These are phyloP conservation scores for Kluyveromyces sp. DNA, from an alignment of 1,139 yeast genomes.

Conservation along the genomic window DNA sequence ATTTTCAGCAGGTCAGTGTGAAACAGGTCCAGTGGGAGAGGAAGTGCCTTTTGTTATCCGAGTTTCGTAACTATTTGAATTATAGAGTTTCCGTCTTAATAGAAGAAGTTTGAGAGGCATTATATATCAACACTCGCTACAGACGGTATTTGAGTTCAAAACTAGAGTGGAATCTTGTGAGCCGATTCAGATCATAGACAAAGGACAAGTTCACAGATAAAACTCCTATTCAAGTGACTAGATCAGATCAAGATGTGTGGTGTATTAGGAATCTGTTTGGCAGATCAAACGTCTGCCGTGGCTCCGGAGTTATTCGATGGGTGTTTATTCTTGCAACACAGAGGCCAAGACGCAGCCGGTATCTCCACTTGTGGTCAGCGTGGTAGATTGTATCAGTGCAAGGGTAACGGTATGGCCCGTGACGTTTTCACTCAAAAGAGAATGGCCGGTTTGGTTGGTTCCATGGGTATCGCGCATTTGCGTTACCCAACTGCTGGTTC, in stretches of 20 bases:
- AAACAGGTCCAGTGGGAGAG: no score
- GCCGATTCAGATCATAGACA: no score
- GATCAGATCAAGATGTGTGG: constrained; percentile 69
- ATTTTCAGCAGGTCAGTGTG: no score
- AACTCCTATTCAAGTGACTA: no score
- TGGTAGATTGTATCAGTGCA: constrained; percentile 93
- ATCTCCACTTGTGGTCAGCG: constrained; percentile 91
- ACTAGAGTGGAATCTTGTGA: no score
- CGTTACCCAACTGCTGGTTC: constrained; percentile 99
- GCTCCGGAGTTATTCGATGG: constrained; percentile 92
- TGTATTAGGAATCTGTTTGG: constrained; percentile 77
- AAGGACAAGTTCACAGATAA: no score
- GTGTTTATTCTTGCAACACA: constrained; percentile 85
- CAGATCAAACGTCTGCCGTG: constrained; percentile 65
- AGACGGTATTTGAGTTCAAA: no score
- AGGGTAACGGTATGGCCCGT: constrained; percentile 98
- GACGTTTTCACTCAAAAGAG: constrained; percentile 88
- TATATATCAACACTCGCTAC: not conserved
- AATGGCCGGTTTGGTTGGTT: constrained; percentile 75
- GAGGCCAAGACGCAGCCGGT: constrained; percentile 99
- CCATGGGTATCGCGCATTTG: constrained; percentile 91
- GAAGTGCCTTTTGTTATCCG: no score
- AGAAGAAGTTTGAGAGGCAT: no score
- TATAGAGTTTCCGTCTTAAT: not conserved
- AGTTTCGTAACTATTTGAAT: no score